phyloP scores from a whole-genome alignment of 2,329 filamentous ascomycete genomes.

The Curvularia verruculosa region DNA sequence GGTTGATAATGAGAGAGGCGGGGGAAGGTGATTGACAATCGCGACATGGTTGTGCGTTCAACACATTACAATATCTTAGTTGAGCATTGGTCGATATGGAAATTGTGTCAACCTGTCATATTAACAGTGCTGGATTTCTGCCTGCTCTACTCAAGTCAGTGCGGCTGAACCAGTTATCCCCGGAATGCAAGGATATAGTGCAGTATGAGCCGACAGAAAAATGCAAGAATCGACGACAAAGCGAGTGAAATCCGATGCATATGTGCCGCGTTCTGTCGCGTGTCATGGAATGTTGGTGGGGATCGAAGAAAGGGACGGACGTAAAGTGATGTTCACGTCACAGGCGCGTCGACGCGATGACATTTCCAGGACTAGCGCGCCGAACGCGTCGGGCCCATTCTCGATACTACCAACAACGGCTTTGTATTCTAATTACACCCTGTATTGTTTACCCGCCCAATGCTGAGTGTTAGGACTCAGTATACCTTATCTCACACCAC shows the following conservation, averaged over 20 bases:
- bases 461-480: conserved; percentile 20
- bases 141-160: background rate
- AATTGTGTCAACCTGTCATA: background rate
- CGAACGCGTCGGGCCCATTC: conserved; percentile 30
- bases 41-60: background rate
- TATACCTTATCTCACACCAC: conserved; percentile 23
- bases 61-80: background rate
- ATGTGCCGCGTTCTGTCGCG: background rate
- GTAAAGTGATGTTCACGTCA: conserved; percentile 27
- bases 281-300: background rate
- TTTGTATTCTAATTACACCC: conserved; percentile 19
- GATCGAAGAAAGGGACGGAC: conserved; percentile 20
- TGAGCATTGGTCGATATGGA: background rate
- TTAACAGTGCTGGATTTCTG: background rate
- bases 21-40: background rate
- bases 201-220: background rate
- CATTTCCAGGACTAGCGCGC: conserved; percentile 24
- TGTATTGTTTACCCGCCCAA: conserved; percentile 25
- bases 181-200: background rate
- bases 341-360: conserved; percentile 23
- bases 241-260: background rate
- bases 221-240: background rate
- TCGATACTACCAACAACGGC: conserved; percentile 23
- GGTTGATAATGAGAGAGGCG: background rate
- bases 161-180: background rate